These are phyloP conservation scores for Kodamaea suecica DNA, from an alignment of 1,139 yeast genomes.

Conservation along the genomic window DNA sequence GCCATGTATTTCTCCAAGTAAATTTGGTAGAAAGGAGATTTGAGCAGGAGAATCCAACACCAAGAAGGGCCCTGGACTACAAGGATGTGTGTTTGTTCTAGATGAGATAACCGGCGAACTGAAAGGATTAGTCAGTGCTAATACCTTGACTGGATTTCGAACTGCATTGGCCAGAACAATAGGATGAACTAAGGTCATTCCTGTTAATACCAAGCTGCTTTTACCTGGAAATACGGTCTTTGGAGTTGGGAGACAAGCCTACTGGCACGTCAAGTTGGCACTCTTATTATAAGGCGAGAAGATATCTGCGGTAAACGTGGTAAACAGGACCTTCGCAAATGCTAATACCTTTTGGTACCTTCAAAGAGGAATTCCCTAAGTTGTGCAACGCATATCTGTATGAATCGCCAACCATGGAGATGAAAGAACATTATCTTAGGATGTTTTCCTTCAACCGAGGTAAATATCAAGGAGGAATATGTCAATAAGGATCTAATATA, in stretches of 20 bases:
- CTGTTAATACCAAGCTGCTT: constrained; percentile 13
- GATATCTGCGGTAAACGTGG: constrained; percentile 40
- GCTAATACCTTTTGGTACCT: constrained; percentile 30
- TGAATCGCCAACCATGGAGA: constrained; percentile 10
- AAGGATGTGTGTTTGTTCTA: constrained; percentile 50
- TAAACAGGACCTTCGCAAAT: constrained; percentile 45
- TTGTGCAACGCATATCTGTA: constrained; percentile 21
- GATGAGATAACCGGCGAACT: constrained; percentile 51
- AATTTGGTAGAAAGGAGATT: constrained; percentile 44
- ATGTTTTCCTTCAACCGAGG: constrained; percentile 55
- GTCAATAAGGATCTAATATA: constrained; percentile 27
- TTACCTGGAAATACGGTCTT: constrained; percentile 41
- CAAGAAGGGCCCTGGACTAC: constrained; percentile 42
- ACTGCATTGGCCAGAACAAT: constrained; percentile 61
- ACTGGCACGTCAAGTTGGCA: constrained; percentile 58
- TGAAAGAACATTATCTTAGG: constrained; percentile 42
- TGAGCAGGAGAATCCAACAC: constrained; percentile 46
- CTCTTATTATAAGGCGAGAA: constrained; percentile 39
- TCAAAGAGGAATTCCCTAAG: constrained; percentile 25
- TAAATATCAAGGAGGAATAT: constrained; percentile 38
- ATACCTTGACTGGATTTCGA: constrained; percentile 61
- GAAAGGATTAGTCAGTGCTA: constrained; percentile 55
- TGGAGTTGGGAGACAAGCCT: constrained; percentile 69
- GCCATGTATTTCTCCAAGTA: constrained; percentile 57
- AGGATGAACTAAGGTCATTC: constrained; percentile 41